These are phyloP conservation scores for Talaromyces sp. DNA, from an alignment of 2,329 filamentous ascomycete species.

Conservation along the genomic window DNA sequence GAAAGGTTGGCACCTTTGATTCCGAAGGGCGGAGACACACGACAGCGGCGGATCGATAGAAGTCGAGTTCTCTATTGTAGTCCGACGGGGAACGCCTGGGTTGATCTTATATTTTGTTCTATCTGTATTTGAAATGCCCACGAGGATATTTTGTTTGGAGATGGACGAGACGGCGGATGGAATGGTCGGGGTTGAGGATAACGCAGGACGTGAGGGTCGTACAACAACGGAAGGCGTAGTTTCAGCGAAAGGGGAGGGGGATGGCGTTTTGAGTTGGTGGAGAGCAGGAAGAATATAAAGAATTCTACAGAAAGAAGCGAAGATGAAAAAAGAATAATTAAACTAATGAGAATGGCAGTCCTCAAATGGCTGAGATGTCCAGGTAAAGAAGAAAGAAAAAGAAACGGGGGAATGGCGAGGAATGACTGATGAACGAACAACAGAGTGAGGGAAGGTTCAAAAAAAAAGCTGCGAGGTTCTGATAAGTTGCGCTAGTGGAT, in stretches of 20 bases:
- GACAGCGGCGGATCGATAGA: not conserved
- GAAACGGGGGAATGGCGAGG: not conserved
- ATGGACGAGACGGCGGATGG: not conserved
- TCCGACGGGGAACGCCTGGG: not conserved
- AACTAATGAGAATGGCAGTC: slow-evolving; percentile 8
- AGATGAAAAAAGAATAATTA: slow-evolving; percentile 11
- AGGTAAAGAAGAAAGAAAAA: slow-evolving; percentile 25
- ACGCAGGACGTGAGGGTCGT: not conserved
- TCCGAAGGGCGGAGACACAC: slow-evolving; percentile 2
- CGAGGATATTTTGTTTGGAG: not conserved
- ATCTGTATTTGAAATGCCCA: not conserved
- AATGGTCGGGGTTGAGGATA: not conserved
- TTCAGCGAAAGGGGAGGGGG: slow-evolving; percentile 7
- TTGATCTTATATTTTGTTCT: not conserved
- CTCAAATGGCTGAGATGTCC: slow-evolving; percentile 17
- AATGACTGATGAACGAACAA: slow-evolving; percentile 3
- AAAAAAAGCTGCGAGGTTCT: slow-evolving; percentile 16
- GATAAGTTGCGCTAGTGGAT: slow-evolving; percentile 14
- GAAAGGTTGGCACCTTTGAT: slow-evolving; percentile 7
- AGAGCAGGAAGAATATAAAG: slow-evolving; percentile 21
- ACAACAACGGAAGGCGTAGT: slow-evolving; percentile 9
- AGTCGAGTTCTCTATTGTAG: not conserved
- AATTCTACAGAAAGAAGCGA: slow-evolving; percentile 20
- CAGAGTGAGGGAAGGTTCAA: not conserved
- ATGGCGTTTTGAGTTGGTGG: slow-evolving; percentile 11